phyloP scores from a whole-genome alignment of 306 rosid genomes.

The Chamaecrista fasciculata region DNA sequence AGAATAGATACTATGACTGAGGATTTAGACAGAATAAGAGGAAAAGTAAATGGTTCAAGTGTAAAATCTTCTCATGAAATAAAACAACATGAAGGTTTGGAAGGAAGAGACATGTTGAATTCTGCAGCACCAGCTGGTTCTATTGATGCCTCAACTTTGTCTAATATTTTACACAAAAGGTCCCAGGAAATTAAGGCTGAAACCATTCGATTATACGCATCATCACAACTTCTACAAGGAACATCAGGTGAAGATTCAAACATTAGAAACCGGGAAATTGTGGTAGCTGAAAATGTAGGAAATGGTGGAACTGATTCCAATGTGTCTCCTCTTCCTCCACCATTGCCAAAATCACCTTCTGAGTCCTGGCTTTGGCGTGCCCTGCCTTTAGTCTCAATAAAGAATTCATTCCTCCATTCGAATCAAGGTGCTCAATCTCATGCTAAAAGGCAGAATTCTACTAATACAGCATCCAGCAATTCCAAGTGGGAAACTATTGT shows the following conservation, averaged over 20 bases:
- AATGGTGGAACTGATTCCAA: constrained; percentile 22
- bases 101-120: constrained; percentile 26
- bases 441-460: constrained; percentile 44
- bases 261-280: constrained; percentile 35
- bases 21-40: constrained; percentile 19
- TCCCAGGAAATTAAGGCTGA: constrained; percentile 32
- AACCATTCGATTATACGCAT: constrained; percentile 20
- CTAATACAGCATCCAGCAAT: constrained; percentile 43
- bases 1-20: constrained; percentile 12
- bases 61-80: constrained; percentile 45
- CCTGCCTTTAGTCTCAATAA: constrained; percentile 59
- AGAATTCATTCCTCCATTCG: constrained; percentile 34
- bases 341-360: constrained; percentile 87
- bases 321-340: constrained; percentile 56
- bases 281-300: constrained; percentile 38
- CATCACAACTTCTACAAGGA: constrained; percentile 34
- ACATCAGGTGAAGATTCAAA: constrained; percentile 32
- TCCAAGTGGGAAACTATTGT: constrained; percentile 97
- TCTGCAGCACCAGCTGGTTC: constrained; percentile 28
- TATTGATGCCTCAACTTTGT: constrained; percentile 24
- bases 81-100: constrained; percentile 37
- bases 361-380: constrained; percentile 94
- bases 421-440: constrained; percentile 29
- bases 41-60: constrained; percentile 20
- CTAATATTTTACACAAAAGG: constrained; percentile 28